Conservation (phyloP, 2,329 filamentous ascomycete genomes). For the Pseudopyricularia cyperi region DNA sequence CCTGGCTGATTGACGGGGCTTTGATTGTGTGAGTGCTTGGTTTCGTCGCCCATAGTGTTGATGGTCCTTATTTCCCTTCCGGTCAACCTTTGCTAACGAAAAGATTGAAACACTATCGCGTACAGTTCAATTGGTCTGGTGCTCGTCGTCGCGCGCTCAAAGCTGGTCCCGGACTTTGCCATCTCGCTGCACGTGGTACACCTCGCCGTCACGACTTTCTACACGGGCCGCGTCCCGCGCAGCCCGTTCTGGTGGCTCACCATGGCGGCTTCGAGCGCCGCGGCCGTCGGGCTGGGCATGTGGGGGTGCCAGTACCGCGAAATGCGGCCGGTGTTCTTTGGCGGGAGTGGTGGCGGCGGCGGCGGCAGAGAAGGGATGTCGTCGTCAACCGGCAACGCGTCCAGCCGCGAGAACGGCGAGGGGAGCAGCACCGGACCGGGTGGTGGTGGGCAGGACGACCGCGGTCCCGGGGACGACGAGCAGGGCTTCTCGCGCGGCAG, state of each 20-base stretch:
- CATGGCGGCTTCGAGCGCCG: constrained; percentile 31
- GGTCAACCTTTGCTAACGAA: background rate
- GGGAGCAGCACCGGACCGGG: constrained; percentile 7
- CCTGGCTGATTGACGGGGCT: constrained; percentile 43
- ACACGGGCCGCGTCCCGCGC: constrained; percentile 62
- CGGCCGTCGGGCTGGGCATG: constrained; percentile 52
- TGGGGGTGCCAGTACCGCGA: constrained; percentile 91
- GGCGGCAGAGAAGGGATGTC: constrained; percentile 6
- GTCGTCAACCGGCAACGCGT: constrained; percentile 9
- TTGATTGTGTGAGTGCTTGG: constrained; percentile 30
- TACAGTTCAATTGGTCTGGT: constrained; percentile 71
- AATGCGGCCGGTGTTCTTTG: constrained; percentile 77
- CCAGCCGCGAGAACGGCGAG: constrained; percentile 9
- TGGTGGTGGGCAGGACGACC: constrained; percentile 1
- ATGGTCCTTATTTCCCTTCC: too few relatives aligned
- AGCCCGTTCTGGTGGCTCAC: constrained; percentile 78
- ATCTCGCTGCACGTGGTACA: constrained; percentile 50
- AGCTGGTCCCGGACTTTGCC: constrained; percentile 83
- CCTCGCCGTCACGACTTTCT: constrained; percentile 45
- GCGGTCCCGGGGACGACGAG: constrained; percentile 25
- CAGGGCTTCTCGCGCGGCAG: constrained; percentile 36
- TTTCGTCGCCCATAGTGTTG: too few relatives aligned
- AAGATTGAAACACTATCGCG: background rate
- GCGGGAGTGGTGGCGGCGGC: constrained; percentile 36
- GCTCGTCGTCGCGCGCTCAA: constrained; percentile 72